Evolutionary conservation across 202 grass and related monocot genomes (phyloP), one percentile per base, ranked within the genome.

Genomic region (Zoysia matrella): DNA sequence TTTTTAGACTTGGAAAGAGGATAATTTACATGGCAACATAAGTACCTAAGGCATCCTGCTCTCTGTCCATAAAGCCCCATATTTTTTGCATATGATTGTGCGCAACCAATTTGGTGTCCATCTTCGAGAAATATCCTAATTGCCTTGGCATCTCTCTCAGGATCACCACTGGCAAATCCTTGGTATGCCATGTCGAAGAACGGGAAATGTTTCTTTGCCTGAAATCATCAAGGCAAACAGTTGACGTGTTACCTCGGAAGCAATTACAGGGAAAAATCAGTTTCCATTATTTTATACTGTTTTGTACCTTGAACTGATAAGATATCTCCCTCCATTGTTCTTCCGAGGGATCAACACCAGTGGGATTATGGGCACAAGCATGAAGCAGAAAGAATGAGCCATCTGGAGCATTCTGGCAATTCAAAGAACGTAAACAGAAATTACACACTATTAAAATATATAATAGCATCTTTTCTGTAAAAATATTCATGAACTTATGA

Each of bases 281-380:
- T 72, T 30, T 43, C 42, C 3, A 11, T 74, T 36, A 36, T 58
- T 13, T 52, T 63, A 63, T 9, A 63, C 60, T 8, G 8, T 69
- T 73, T 73, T 51, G 46, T 75, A 93, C 96, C 91, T 95, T 95
- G 83, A 98, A 98, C 55, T 91, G 85, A 74, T 92, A 81, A 44
- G 96, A 98, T 80, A 95, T 98, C 85, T 98, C 92, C 71, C 92
- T 91, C 95, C 95, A 98, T 73, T 98, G 95, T 72, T 98, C 95
- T 58, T 98, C 92, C 12, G 95, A 88, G 78, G 95, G 95, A 91
- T 98, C 95, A 43, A 98, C 92, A 45, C 95, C 95, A 58, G 92
- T 98, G 78, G 95, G 95, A 91, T 98, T 95, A 80, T 98, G 95
- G 49, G 95, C 92, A 80, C 95, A 98, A 67, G 95, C 92, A 86